Percentiles rank a stretch among this genome's conserved stretches.
Conservation (phyloP, 768 basidiomycete species). For the Antrodiella citrinella region DNA sequence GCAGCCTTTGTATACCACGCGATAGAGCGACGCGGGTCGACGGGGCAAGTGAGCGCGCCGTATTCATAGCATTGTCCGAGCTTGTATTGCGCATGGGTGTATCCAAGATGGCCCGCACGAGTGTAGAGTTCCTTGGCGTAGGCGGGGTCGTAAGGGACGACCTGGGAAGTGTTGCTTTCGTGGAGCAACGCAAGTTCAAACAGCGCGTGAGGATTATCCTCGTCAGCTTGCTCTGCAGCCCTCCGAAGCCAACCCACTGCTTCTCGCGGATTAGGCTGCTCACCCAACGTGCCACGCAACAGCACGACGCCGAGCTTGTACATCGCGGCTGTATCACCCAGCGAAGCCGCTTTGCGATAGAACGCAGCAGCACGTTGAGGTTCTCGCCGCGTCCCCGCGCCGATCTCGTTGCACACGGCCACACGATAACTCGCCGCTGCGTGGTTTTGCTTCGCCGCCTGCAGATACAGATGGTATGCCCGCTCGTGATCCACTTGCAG, state of each 20-base stretch:
- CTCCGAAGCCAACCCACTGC: constrained; percentile 91
- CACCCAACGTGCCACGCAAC: constrained; percentile 74
- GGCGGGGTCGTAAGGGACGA: constrained; percentile 72
- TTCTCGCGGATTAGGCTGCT: constrained; percentile 81
- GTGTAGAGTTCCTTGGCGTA: constrained; percentile 84
- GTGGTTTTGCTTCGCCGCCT: constrained; percentile 96
- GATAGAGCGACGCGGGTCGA: constrained; percentile 90
- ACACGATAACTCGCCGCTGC: constrained; percentile 92
- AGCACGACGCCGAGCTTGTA: constrained; percentile 99
- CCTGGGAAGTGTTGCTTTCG: constrained; percentile 56
- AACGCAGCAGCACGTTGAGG: constrained; percentile 86
- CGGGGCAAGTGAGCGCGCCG: constrained; percentile 77
- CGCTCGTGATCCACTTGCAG: constrained; percentile 95
- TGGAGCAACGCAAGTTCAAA: constrained; percentile 90
- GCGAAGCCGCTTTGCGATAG: constrained; percentile 91
- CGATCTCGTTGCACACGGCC: constrained; percentile 98
- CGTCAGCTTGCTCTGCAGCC: constrained; percentile 95
- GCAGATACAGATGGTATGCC: constrained; percentile 93
- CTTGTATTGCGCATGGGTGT: constrained; percentile 91
- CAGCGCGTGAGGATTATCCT: constrained; percentile 94
- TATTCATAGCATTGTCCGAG: constrained; percentile 95
- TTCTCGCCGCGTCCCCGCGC: constrained; percentile 89
- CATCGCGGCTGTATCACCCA: constrained; percentile 98
- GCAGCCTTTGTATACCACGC: constrained; percentile 99
- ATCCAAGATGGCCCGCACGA: constrained; percentile 88